A percentile compares a stretch with the other conserved stretches of the same genome.
Evolutionary conservation across 192 early-diverging fungal species (phyloP).

Genomic region (Coemansia sp.): DNA sequence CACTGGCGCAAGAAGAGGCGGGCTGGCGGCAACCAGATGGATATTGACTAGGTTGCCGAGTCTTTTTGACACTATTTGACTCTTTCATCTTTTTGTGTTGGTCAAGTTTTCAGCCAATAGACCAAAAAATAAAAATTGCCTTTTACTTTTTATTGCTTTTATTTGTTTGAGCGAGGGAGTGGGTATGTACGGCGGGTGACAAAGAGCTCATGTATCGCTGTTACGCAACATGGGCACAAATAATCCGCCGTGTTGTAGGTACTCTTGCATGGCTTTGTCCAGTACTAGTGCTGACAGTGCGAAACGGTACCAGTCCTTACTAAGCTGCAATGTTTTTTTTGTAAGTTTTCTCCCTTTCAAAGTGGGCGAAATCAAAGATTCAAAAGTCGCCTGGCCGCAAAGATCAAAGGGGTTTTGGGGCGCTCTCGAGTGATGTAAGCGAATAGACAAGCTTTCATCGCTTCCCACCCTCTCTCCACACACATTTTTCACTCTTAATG

Average conservation of each 20-base stretch:
- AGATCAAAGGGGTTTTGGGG: neutral
- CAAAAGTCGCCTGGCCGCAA: neutral
- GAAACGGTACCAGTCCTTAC: neutral
- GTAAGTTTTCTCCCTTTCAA: neutral
- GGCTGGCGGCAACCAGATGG: conserved; percentile 32
- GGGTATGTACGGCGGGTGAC: conserved; percentile 18
- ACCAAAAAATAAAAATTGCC: neutral
- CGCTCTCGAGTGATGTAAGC: neutral
- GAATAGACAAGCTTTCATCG: neutral
- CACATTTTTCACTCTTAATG: conserved; percentile 11
- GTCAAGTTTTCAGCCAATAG: neutral
- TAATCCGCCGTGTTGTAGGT: conserved; percentile 4
- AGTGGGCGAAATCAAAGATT: neutral
- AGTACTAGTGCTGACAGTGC: conserved; percentile 8
- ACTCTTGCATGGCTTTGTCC: conserved; percentile 17
- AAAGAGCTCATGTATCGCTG: conserved; percentile 1
- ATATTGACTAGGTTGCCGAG: conserved; percentile 21
- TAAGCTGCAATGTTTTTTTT: conserved; percentile 4
- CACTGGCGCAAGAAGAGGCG: conserved; percentile 3
- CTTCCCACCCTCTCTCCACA: neutral
- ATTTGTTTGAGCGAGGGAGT: neutral
- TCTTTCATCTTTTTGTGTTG: neutral
- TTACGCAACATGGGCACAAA: conserved; percentile 1
- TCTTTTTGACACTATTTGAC: neutral
- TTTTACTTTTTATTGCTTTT: neutral